A percentile compares a stretch with the other conserved stretches of the same genome.
Conservation (phyloP, 768 basidiomycete genomes). For the Chalciporus pseudorubinellus region DNA sequence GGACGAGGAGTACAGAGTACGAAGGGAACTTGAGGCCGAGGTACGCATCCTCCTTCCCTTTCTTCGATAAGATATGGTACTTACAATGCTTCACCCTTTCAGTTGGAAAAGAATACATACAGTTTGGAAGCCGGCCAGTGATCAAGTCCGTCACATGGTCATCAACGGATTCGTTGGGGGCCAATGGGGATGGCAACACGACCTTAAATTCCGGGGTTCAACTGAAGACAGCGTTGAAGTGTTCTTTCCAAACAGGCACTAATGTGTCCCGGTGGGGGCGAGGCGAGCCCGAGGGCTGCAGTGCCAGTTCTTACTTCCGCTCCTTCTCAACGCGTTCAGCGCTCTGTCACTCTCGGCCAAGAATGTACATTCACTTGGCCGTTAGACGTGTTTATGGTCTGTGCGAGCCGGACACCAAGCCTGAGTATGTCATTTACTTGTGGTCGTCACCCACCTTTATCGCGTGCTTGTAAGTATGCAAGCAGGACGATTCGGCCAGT, state of each 20-base stretch:
- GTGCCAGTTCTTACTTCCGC: not conserved
- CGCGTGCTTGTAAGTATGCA: slow-evolving; percentile 11
- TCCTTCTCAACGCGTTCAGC: not conserved
- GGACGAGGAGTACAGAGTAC: slow-evolving; percentile 74
- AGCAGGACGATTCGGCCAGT: no score
- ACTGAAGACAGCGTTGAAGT: no score
- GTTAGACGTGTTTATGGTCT: no score
- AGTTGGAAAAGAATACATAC: slow-evolving; percentile 88
- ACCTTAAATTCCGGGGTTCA: no score
- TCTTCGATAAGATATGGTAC: not conserved
- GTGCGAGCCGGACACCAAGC: no score
- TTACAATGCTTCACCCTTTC: not conserved
- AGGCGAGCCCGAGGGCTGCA: not conserved
- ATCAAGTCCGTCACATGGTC: not conserved
- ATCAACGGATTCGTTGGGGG: no score
- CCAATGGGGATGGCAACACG: no score
- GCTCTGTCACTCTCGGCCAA: not conserved
- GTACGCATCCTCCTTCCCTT: slow-evolving; percentile 32
- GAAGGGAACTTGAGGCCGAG: slow-evolving; percentile 72
- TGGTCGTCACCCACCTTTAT: slow-evolving; percentile 26
- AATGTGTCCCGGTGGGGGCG: not conserved
- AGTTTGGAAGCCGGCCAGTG: slow-evolving; percentile 49
- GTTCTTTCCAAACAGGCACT: not conserved
- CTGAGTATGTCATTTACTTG: slow-evolving; percentile 22
- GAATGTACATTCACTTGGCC: not conserved